Conservation (phyloP, 2,329 filamentous ascomycete genomes). For the Monosporascus sp. region DNA sequence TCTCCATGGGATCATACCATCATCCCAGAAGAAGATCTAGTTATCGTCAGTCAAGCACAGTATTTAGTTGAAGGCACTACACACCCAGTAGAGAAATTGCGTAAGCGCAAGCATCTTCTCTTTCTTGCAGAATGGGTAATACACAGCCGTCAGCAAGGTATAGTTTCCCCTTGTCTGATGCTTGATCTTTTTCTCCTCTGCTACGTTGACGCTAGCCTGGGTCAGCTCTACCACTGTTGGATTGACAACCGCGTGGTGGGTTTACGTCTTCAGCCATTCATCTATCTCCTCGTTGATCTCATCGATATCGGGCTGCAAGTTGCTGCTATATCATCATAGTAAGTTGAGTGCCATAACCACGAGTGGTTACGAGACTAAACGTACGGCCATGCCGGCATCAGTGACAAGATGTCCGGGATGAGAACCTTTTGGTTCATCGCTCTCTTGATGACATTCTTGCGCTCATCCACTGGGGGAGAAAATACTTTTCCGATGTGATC, state of each 20-base stretch:
- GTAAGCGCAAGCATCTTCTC: conserved; percentile 21
- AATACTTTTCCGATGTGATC: conserved; percentile 7
- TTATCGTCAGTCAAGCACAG: no score
- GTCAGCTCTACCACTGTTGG: conserved; percentile 3
- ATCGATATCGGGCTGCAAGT: conserved; percentile 20
- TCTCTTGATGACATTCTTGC: conserved; percentile 17
- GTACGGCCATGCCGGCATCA: conserved; percentile 22
- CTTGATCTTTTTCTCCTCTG: conserved; percentile 21
- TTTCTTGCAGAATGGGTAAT: conserved; percentile 23
- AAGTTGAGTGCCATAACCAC: neutral
- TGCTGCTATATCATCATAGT: conserved; percentile 3
- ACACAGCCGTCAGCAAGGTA: conserved; percentile 19
- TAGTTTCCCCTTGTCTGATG: conserved; percentile 23
- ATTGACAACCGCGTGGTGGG: neutral
- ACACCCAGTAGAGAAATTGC: conserved; percentile 25
- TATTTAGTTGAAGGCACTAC: neutral
- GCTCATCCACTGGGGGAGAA: conserved; percentile 11
- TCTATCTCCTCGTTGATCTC: conserved; percentile 22
- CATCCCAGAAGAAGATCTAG: conserved; percentile 25
- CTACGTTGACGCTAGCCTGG: conserved; percentile 16
- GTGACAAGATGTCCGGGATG: conserved; percentile 21
- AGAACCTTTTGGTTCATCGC: conserved; percentile 19
- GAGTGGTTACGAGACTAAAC: neutral
- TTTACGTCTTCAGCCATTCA: conserved; percentile 21
- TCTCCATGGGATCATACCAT: conserved; percentile 11